Evolutionary conservation across 2,329 filamentous ascomycete genomes (phyloP), one percentile per base, ranked within the genome.

Genomic region (Fusarium illudens): DNA sequence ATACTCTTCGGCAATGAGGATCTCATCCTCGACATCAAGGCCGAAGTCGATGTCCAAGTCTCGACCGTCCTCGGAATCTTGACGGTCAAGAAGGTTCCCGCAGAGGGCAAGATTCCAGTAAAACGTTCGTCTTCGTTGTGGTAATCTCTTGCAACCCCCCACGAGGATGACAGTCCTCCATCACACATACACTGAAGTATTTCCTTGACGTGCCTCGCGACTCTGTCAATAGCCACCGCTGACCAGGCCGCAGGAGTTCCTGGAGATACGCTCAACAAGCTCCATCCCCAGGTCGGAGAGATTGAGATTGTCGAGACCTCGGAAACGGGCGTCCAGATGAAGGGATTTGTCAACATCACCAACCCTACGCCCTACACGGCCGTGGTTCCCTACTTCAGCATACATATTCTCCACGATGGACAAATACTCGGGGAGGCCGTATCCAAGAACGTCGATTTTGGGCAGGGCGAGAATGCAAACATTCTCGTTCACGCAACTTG

Each of bases 301-400:
- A 80, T 98, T 33, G 85, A 86, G 67, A 88, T 98, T 59, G 75
- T 91, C 37, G 88, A 91, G 58, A 96, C 94, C 0, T 90, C 90
- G 1, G 81, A 86, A 33, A 88, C 88, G 3, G 91, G 91, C 4
- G 83, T 97, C 48, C 88, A 86, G 19, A 80, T 98, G 33, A 84
- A 89, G 73, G 91, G 92, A 13, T 80, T 83, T 36, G 84, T 97
- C 73, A 97, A 96, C 75, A 85, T 97, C 63, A 96, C 92, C 4
- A 99, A 99, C 74, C 94, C 95, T 2, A 97, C 94, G 0, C 86
- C 90, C 4, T 97, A 98, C 77, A 90, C 92, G 5, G 94, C 93
- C 4, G 84, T 83, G 3, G 84, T 98, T n/a, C 95, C 95, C 2
- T 95, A 89, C 65, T 80, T 93, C 67, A 94, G 91, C 75, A 85